Base-by-base conservation (phyloP, 176 grass and related monocot species). In the Musa beccarii region DNA sequence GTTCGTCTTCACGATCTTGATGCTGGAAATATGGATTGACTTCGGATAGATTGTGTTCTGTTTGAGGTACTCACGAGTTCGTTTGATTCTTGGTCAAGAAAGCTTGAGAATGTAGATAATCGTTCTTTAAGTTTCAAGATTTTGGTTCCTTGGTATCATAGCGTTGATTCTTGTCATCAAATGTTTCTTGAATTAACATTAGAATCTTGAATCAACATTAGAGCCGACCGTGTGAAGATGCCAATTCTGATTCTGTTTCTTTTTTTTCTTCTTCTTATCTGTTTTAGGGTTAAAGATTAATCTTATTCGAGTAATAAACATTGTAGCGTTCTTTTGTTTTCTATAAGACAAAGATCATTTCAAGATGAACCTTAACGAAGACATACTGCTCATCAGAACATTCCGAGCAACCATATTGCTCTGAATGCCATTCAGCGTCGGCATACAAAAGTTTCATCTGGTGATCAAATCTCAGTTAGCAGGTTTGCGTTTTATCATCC, bases 391-490 rank as follows among this genome's bases (percentile, higher is more conserved):
- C 95, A 98, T 80, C 88, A 93, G 52, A 87, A 81, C 67, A 71
- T 98, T 72, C 43, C 78, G 16, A 81, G 65, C 69, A 91, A 85
- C 72, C 86, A 79, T 79, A 86, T 98, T 56, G 90, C 90, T 52
- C 75, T 98, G 62, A 98, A 98, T 78, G 95, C 95, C 64, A 91
- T 98, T 74, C 95, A 98, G 66, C 86, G 95, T 71, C 82, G 90
- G 15, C 90, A 98, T 79, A 77, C 90, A 13, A 91, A 91, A 82
- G 95, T 98, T 84, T 98, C 95, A 19, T 69, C 95, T 74, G 95
- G 95, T 9, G 90, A 99, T 91, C 75, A 89, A 16, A 78, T 99
- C 43, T 79, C 80, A 22, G 83, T 94, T 80, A 87, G 78, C 86
- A 91, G 84, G 95, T 99, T 78, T 70, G 77, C 51, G 76, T 21